Evolutionary conservation across 2,329 filamentous ascomycete species (phyloP).

Genomic region (Thielaviopsis punctulata): DNA sequence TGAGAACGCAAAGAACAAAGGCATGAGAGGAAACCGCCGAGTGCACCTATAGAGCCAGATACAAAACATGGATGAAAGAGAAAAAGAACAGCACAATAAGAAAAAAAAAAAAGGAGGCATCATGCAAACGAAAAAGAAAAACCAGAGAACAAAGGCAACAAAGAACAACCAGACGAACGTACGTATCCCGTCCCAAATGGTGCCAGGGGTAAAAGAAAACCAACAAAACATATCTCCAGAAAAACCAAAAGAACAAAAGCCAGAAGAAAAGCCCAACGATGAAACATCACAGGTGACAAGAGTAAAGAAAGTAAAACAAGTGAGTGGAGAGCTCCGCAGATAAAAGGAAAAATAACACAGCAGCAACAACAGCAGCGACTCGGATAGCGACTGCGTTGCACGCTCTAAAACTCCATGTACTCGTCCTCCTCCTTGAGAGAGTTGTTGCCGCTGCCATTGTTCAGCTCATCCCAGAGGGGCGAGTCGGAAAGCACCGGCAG

Average conservation of each 20-base stretch:
- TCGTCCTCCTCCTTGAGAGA: conserved; percentile 78
- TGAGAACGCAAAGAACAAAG: not conserved
- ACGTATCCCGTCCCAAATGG: not conserved
- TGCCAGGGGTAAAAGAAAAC: not conserved
- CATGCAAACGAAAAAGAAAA: not conserved
- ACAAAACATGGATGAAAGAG: conserved; percentile 7
- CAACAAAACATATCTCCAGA: not conserved
- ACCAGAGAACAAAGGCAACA: not conserved
- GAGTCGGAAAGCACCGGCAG: conserved; percentile 28
- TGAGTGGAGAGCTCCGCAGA: not conserved
- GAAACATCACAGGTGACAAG: not conserved
- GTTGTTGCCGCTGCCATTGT: conserved; percentile 49
- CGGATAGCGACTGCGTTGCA: conserved; percentile 8
- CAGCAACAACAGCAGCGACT: not conserved
- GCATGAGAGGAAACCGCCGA: not conserved
- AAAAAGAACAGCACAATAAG: conserved; percentile 2
- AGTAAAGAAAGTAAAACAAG: not conserved
- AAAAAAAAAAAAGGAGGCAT: not conserved
- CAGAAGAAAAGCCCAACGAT: not conserved
- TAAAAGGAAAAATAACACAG: not conserved
- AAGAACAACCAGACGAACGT: not conserved
- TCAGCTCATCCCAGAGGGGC: conserved; percentile 42
- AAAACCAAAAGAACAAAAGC: not conserved
- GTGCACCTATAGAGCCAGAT: conserved; percentile 10
- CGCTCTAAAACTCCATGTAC: conserved; percentile 58